phyloP scores from a whole-genome alignment of 148 eudicot species.

The Agrostemma githago region DNA sequence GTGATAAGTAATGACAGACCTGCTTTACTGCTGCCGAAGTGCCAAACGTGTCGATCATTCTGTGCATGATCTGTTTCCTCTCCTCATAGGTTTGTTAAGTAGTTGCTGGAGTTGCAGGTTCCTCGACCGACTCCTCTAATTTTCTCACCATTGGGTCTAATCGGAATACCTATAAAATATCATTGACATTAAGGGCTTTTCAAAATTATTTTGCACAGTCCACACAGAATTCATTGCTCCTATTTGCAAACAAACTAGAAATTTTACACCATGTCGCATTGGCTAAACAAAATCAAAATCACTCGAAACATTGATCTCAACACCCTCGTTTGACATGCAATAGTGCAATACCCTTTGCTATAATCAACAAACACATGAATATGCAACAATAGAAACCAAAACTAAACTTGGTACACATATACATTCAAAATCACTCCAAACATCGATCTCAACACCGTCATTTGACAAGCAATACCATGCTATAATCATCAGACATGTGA shows the following conservation, averaged over 20 bases:
- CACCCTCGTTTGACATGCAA: no score
- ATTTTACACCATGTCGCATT: no score
- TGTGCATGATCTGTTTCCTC: conserved; percentile 23
- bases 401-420: no score
- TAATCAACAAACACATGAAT: no score
- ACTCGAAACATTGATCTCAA: no score
- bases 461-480: neutral
- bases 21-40: conserved; percentile 27
- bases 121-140: conserved; percentile 29
- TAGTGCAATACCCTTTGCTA: no score
- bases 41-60: conserved; percentile 33
- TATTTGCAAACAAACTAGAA: no score
- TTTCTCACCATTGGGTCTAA: conserved; percentile 58
- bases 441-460: no score
- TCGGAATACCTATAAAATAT: conserved; percentile 61
- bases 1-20: conserved; percentile 32
- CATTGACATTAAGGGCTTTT: neutral
- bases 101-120: conserved; percentile 30
- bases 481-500: neutral
- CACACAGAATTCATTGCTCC: no score
- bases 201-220: neutral
- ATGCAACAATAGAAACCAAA: no score
- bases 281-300: no score
- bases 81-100: conserved; percentile 29
- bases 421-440: no score